Conservation (phyloP, 257 asterid genomes). For the Craterostigma plantagineum region DNA sequence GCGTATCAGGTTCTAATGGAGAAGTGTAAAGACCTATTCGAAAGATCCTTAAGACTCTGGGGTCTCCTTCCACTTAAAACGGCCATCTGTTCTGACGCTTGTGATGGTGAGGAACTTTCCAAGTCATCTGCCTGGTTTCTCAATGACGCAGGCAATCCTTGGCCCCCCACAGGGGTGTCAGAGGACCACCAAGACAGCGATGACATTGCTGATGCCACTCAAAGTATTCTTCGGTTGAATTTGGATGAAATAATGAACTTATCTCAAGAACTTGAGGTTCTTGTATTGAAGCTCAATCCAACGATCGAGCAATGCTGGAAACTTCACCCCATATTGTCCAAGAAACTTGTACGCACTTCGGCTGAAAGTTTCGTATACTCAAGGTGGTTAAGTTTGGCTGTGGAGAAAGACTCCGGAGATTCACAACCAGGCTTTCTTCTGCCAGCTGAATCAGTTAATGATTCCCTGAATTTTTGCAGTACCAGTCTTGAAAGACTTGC, state of each 20-base stretch:
- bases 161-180: conserved; percentile 17
- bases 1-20: conserved; percentile 75
- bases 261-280: conserved; percentile 30
- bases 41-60: conserved; percentile 29
- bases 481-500: conserved; percentile 49
- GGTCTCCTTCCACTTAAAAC: conserved; percentile 48
- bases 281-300: conserved; percentile 43
- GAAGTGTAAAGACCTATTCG: conserved; percentile 40
- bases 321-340: conserved; percentile 53
- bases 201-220: conserved; percentile 19
- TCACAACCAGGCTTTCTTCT: too few species aligned
- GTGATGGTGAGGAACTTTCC: conserved; percentile 22
- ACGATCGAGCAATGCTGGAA: conserved; percentile 61
- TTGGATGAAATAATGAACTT: conserved; percentile 34
- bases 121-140: conserved; percentile 39
- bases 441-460: conserved; percentile 12
- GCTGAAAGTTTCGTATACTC: conserved; percentile 75
- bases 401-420: conserved; percentile 11
- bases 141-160: conserved; percentile 26
- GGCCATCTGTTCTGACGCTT: conserved; percentile 21
- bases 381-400: conserved; percentile 27
- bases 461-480: conserved; percentile 27
- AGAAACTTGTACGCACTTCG: conserved; percentile 34
- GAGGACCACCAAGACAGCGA: conserved; percentile 18
- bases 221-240: conserved; percentile 22